Evolutionary conservation across 148 eudicot genomes (phyloP).

Genomic region (Vaccinium macrocarpon): DNA sequence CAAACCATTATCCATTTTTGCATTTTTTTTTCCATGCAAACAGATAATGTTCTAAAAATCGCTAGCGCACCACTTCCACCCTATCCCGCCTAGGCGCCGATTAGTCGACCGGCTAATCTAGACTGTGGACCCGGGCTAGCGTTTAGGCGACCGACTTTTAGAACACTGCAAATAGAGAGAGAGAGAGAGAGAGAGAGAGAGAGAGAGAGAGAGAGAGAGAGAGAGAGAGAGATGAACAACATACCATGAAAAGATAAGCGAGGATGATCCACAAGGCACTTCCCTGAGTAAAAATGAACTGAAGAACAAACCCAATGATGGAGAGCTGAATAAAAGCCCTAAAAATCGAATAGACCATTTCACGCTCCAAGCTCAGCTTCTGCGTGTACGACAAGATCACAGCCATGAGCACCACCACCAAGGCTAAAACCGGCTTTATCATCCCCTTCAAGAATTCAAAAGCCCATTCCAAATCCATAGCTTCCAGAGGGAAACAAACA

Average conservation of each 20-base stretch:
- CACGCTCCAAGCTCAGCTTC: constrained; percentile 52
- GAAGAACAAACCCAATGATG: constrained; percentile 84
- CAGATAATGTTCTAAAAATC: no score
- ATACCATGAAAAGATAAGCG: constrained; percentile 97
- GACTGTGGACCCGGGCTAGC: no score
- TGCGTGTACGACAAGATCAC: constrained; percentile 57
- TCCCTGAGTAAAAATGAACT: constrained; percentile 71
- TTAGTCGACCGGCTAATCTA: no score
- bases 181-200: background rate
- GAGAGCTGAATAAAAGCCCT: constrained; percentile 81
- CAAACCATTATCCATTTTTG: background rate
- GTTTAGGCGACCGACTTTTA: no score
- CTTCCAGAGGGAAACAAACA: background rate
- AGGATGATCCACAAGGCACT: constrained; percentile 60
- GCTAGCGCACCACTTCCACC: no score
- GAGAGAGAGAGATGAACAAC: background rate
- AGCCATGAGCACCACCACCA: constrained; percentile 66
- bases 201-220: background rate
- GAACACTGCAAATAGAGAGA: background rate
- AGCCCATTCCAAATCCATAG: constrained; percentile 69
- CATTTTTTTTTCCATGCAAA: no score
- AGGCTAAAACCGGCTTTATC: constrained; percentile 75
- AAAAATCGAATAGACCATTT: constrained; percentile 70
- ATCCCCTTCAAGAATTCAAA: constrained; percentile 57
- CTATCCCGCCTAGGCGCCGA: no score